Evolutionary conservation across 2,329 filamentous ascomycete genomes (phyloP), one percentile per base, ranked within the genome.

Genomic region (Ophiocordyceps camponoti-saundersi): DNA sequence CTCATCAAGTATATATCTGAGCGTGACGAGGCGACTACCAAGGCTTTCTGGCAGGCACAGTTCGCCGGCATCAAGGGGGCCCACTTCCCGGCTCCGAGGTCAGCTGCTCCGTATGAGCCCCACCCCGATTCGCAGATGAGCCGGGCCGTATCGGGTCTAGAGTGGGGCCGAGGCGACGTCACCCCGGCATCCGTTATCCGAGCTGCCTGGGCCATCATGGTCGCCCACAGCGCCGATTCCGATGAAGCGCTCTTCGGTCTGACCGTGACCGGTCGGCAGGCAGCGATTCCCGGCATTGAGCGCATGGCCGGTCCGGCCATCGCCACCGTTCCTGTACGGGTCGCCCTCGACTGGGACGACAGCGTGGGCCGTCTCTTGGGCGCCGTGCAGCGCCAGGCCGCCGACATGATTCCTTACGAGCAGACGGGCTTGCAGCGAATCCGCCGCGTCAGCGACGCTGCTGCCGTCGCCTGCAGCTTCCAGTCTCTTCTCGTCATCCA

Each of bases 1-100:
- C 69, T 70, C 47, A 65, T 70, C 49, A 61, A 62, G 44, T 65
- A 68, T 48, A 59, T 70, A 4, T 55, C 61, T 46, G 59, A 65
- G 22, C 56, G 59, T 12, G 48, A 55, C 12, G 22, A 49, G 18
- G 34, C 42, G 15, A 21, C 39, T 3, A 8, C 58, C 54, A 5
- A 67, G 49, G 52, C 50, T 1, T 71, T 65, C 53, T 71, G 68
- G 68, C 55, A 56, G 16, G 56, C 64, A 29, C 60, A 65, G 32
- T 58, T 71, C 3, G 51, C 60, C 6, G 62, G 45, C n/a, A 44
- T 47, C 6, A 44, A 48, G 13, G 47, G 47, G 39, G 44, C 46
- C 6, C 45, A 44, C n/a, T 53, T 53, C 40, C 51, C 51, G 7
- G 3, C 22, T 4, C 32, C 47, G 18, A 47, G 43, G 21, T 44